phyloP scores from a whole-genome alignment of 2,329 filamentous ascomycete genomes.

The Alternaria brassicicola region DNA sequence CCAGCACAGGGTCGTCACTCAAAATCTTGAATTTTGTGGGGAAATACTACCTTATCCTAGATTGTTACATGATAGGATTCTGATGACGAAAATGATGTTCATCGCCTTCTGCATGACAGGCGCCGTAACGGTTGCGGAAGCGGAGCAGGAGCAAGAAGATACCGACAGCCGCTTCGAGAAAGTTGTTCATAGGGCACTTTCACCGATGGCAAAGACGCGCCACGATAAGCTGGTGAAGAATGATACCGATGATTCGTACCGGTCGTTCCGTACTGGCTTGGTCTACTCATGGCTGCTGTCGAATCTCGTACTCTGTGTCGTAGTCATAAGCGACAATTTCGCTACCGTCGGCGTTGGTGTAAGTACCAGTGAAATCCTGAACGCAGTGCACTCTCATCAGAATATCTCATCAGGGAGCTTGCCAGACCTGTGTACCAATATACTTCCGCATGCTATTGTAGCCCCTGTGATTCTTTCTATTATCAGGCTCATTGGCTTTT shows the following conservation, averaged over 20 bases:
- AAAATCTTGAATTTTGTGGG: too few relatives aligned
- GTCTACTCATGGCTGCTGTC: constrained; percentile 95
- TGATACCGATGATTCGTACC: constrained; percentile 96
- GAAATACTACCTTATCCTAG: constrained; percentile 31
- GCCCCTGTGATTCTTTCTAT: constrained; percentile 83
- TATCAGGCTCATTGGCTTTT: constrained; percentile 87
- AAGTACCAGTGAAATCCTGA: constrained; percentile 55
- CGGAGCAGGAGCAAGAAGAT: constrained; percentile 95
- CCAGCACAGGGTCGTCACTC: too few relatives aligned
- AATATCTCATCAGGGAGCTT: constrained; percentile 31
- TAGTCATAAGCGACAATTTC: constrained; percentile 87
- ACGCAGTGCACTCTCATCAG: not conserved
- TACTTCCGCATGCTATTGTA: constrained; percentile 95
- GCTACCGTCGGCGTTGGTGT: constrained; percentile 84
- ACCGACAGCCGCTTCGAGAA: constrained; percentile 97
- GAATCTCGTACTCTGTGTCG: constrained; percentile 82
- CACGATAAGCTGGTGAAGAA: constrained; percentile 79
- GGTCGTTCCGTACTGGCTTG: constrained; percentile 96
- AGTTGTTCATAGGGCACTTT: constrained; percentile 91
- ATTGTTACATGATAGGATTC: constrained; percentile 33
- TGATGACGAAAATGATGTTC: constrained; percentile 48
- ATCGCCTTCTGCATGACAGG: constrained; percentile 87
- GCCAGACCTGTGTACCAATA: constrained; percentile 70
- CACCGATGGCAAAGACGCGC: constrained; percentile 70
- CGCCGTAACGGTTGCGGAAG: constrained; percentile 83